phyloP scores from a whole-genome alignment of 106 monocot species.

The Phalaenopsis aphrodite region DNA sequence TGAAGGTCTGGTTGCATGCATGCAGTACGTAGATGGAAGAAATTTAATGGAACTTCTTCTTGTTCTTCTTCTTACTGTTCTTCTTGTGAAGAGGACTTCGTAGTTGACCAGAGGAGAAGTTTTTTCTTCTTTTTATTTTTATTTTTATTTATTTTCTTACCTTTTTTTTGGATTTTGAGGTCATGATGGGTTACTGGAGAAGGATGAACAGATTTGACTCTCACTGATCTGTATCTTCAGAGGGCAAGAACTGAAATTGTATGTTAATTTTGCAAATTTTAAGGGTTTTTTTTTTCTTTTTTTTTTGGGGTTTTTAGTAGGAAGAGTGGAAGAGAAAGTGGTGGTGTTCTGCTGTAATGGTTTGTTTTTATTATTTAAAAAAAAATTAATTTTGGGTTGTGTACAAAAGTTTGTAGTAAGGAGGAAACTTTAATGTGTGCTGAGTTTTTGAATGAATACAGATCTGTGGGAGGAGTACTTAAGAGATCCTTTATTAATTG shows the following conservation, averaged over 20 bases:
- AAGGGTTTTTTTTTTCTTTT: too few relatives aligned
- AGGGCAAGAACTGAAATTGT: background rate
- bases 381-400: background rate
- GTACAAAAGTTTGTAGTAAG: background rate
- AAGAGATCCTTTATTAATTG: background rate
- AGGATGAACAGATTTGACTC: background rate
- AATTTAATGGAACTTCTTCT: background rate
- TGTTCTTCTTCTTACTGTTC: background rate
- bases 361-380: background rate
- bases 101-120: background rate
- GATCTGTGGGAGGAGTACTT: background rate
- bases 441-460: slow-evolving; percentile 15
- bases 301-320: too few relatives aligned
- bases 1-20: slow-evolving; percentile 1
- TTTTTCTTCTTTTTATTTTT: too few relatives aligned
- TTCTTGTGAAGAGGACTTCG: background rate
- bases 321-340: background rate
- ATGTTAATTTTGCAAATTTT: background rate
- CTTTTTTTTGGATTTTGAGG: background rate
- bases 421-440: slow-evolving; percentile 3
- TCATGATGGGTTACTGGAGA: background rate
- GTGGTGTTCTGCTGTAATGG: background rate
- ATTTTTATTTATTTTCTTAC: too few relatives aligned
- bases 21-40: background rate
- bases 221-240: background rate